Evolutionary conservation across 2,329 filamentous ascomycete genomes (phyloP), one percentile per base, ranked within the genome.

Genomic region (Ophiostoma piceae): DNA sequence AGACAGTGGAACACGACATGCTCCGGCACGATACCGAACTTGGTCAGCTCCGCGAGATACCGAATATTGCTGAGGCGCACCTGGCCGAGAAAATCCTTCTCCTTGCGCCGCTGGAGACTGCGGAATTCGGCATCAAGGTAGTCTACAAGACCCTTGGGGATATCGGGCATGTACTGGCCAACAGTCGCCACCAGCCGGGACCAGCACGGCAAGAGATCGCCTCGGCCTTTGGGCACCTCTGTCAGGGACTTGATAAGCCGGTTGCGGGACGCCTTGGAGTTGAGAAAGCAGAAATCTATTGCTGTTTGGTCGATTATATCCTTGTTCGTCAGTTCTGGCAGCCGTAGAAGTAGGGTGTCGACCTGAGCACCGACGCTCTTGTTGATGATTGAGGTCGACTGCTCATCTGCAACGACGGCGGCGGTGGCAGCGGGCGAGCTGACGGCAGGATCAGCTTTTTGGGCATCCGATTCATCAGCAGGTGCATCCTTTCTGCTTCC

Each of bases 1-100:
- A 99, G 87, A 77, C 95, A 99, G 77, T 99, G 95, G 77, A 99
- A 99, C 69, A 99, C 96, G 73, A 99, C 94, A 79, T 99, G 95
- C 79, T 99, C 95, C 0, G 96, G 95, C 9, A 99, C 95, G 41
- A 97, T 92, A 41, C 95, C 94, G 76, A 99, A 99, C 77, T 99
- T 99, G 71, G 95, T 99, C 77, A 99, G 82, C 79, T 99, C 95
- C 8, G 95, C 94, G 67, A 99, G 87, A 78, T 99, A 99, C n/a
- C 96, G 92, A 73, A 98, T 94, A 77, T 98, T 98, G 79, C 91
- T 90, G 74, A 96, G 89, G 62, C 95, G 90, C 67, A 97, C 93
- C 79, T 97, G 94, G 0, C 94, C 94, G 0, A 98, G 84, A 73
- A 99, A 97, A 75, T 99, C 96, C 77, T 99, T 99, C 71, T 96